These are phyloP conservation scores for Phialophora expanda DNA, from an alignment of 2,329 filamentous ascomycete species.

Conservation along the genomic window DNA sequence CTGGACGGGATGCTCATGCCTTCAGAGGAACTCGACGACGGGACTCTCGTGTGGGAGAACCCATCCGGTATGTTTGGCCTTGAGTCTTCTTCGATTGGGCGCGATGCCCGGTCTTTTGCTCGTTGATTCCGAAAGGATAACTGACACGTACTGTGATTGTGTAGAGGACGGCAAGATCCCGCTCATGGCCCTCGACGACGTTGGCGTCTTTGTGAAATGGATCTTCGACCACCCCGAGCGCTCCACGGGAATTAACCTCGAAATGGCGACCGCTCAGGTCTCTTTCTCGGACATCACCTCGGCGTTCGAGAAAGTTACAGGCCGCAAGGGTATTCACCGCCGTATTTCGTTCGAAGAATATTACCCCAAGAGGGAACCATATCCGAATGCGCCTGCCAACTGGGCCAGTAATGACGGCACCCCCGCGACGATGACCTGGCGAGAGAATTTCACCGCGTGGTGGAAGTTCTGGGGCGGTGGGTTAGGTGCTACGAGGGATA, in stretches of 20 bases:
- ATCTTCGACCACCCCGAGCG: constrained; percentile 54
- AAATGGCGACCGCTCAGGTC: constrained; percentile 51
- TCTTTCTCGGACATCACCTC: constrained; percentile 47
- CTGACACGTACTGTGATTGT: not conserved
- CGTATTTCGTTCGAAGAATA: constrained; percentile 24
- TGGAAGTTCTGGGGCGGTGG: constrained; percentile 53
- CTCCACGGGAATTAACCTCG: constrained; percentile 53
- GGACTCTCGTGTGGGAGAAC: constrained; percentile 50
- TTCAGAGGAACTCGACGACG: constrained; percentile 18
- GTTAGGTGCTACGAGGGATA: constrained; percentile 54
- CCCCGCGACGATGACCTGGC: constrained; percentile 46
- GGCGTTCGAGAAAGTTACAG: constrained; percentile 52
- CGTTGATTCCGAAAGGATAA: not conserved
- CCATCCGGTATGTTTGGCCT: constrained; percentile 43
- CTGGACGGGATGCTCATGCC: constrained; percentile 24
- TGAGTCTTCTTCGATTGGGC: no score
- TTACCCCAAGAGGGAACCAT: constrained; percentile 21
- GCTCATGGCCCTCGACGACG: constrained; percentile 54
- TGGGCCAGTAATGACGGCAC: constrained; percentile 37
- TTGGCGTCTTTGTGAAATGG: constrained; percentile 54
- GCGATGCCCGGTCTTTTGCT: not conserved
- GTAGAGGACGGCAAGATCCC: constrained; percentile 47
- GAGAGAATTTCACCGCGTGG: constrained; percentile 58
- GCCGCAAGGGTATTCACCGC: constrained; percentile 46
- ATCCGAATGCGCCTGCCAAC: constrained; percentile 23